Conservation (phyloP, 164 flowering plant genomes). For the Vitis amurensis region DNA sequence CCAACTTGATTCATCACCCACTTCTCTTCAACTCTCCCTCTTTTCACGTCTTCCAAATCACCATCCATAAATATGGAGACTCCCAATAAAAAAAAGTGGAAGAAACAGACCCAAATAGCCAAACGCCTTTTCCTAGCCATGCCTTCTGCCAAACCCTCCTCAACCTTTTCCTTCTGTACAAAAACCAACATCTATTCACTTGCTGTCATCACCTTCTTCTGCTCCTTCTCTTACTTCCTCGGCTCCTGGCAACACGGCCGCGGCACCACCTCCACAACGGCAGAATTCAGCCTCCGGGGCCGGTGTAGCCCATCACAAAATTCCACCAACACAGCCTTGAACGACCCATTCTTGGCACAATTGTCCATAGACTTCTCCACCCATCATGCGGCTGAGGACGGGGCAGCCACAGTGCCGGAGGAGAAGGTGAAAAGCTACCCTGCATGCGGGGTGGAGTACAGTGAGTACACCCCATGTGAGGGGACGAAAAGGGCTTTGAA, state of each 20-base stretch:
- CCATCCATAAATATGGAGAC: no score
- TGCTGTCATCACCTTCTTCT: constrained; percentile 26
- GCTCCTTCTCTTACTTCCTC: constrained; percentile 35
- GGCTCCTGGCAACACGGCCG: constrained; percentile 42
- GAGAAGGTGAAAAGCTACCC: constrained; percentile 18
- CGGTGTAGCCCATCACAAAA: neutral
- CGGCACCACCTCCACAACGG: constrained; percentile 12
- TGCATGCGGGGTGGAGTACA: constrained; percentile 26
- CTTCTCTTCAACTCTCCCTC: no score
- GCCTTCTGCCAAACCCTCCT: no score
- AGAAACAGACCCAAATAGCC: no score
- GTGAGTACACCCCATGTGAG: constrained; percentile 63
- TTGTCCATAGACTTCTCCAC: constrained; percentile 27
- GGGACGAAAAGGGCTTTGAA: constrained; percentile 32
- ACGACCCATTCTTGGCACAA: neutral
- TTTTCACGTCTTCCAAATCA: no score
- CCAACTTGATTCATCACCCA: no score
- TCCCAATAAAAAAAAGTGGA: no score
- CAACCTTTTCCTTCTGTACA: no score
- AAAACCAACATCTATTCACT: neutral
- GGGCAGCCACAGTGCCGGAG: neutral
- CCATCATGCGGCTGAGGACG: constrained; percentile 25
- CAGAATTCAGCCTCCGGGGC: neutral
- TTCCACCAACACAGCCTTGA: constrained; percentile 6
- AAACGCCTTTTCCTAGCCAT: no score